Conservation (phyloP, 371 early-diverging fungal species). For the Lichtheimia ramosa region DNA sequence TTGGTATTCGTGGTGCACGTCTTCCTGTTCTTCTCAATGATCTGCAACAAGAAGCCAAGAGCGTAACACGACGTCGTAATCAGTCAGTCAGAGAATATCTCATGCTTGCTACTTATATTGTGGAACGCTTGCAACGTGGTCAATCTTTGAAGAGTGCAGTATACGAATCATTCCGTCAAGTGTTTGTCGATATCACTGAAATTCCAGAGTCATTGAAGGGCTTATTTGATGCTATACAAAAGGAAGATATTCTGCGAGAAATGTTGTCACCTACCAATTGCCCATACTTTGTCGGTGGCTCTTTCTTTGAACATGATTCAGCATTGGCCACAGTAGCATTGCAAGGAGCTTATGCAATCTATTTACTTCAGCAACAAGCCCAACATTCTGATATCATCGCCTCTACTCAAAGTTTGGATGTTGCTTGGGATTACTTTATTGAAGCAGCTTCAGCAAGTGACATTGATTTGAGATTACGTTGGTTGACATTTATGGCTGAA, state of each 20-base stretch:
- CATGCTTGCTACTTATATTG: constrained; percentile 55
- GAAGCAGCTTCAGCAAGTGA: constrained; percentile 52
- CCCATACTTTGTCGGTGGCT: constrained; percentile 60
- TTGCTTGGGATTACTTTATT: constrained; percentile 59
- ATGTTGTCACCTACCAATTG: constrained; percentile 47
- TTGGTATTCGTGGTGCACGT: constrained; percentile 55
- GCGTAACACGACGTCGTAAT: constrained; percentile 32
- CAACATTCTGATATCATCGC: constrained; percentile 7
- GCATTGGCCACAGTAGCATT: constrained; percentile 54
- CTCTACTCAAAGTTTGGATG: constrained; percentile 31
- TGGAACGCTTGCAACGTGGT: constrained; percentile 73
- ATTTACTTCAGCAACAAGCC: constrained; percentile 36
- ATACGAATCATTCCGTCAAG: constrained; percentile 55
- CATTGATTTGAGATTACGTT: constrained; percentile 43
- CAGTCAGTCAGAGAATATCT: constrained; percentile 58
- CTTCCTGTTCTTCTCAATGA: constrained; percentile 30
- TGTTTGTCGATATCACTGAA: constrained; percentile 43
- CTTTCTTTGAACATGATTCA: constrained; percentile 56
- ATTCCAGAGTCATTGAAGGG: constrained; percentile 20
- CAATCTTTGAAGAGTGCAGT: constrained; percentile 52
- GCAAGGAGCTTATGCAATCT: constrained; percentile 63
- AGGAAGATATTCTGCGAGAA: constrained; percentile 17
- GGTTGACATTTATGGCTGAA: constrained; percentile 53
- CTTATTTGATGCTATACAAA: constrained; percentile 16
- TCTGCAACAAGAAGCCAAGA: constrained; percentile 37